Conservation (phyloP, 345 rosid genomes). For the Citrus sp. region DNA sequence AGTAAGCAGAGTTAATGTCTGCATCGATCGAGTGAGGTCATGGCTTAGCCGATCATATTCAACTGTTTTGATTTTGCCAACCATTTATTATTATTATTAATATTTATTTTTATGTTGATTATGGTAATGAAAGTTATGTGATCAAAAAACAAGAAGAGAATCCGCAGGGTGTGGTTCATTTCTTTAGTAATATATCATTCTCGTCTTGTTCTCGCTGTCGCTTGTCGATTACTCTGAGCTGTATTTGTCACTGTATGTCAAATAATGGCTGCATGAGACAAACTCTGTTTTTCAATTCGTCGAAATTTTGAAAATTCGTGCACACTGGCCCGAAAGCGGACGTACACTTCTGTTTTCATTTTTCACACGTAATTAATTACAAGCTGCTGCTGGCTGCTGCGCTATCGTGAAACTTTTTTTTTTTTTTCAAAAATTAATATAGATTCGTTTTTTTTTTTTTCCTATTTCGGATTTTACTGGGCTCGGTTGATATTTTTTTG, state of each 20-base stretch:
- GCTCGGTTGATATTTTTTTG: too few relatives aligned
- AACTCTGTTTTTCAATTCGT: neutral
- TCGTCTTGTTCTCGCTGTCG: neutral
- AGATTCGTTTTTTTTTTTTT: too few relatives aligned
- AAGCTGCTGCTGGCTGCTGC: too few relatives aligned
- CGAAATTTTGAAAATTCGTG: neutral
- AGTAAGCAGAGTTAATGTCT: neutral
- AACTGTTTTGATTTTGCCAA: neutral
- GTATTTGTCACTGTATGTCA: constrained; percentile 12
- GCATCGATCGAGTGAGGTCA: constrained; percentile 17
- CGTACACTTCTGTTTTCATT: too few relatives aligned
- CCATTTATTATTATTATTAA: neutral
- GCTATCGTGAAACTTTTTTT: too few relatives aligned
- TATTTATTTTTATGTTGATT: neutral
- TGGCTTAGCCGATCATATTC: constrained; percentile 16
- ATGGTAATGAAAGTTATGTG: neutral
- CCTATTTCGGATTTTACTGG: too few relatives aligned
- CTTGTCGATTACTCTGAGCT: constrained; percentile 7
- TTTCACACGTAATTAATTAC: neutral
- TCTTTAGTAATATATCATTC: neutral
- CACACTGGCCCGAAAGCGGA: neutral
- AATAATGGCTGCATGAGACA: neutral
- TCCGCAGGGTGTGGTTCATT: neutral
- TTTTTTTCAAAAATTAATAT: too few relatives aligned
- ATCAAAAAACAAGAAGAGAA: neutral